Base-by-base conservation (phyloP, 2,329 filamentous ascomycete genomes). In the Purpureocillium lavendulum region DNA sequence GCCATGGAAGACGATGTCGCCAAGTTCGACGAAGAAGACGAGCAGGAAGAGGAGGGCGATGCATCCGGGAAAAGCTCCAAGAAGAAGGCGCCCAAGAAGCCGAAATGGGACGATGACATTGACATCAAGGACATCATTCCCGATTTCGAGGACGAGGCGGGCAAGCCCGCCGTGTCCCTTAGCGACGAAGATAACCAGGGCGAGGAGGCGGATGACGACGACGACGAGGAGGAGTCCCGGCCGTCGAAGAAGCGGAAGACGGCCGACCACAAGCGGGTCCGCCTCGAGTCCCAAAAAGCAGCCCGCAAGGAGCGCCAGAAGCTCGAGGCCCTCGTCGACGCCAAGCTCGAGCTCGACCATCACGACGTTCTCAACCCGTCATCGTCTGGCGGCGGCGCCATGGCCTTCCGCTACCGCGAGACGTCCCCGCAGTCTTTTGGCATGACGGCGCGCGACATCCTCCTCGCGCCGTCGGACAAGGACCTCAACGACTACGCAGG, bases 101-200 rank as follows among this genome's bases (percentile, higher is more conserved):
- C 77, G 49, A 81, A 73, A 55, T 98, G 90, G 84, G 87, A 96
- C 52, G 88, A 97, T 54, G 92, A 98, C 57, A 96, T 98, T 52
- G 89, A 97, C 57, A 97, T 98, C 66, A 87, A 84, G 45, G 90
- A 95, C 59, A 73, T 96, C 37, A 68, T 95, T 21, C 88, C 87
- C 2, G 87, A 94, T 45, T 95, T 94, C 55, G 78, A 86, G 15
- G 84, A 87, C 18, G 76, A 77, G 7, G 65, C 71, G 42, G 57
- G 35, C 16, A 64, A 70, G 36, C 74, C 77, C 15, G 64, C 66
- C 1, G 62, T 84, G 43, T 65, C 65, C 1, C 64, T 82, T 2
- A 76, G 77, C 5, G 66, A 65, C 12, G 61, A 57, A 3, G 60
- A 61, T 0, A 56, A 56, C 6, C 58, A 60, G 0, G 59, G 54